These are phyloP conservation scores for Postia placenta DNA, from an alignment of 768 basidiomycete species.

Conservation along the genomic window DNA sequence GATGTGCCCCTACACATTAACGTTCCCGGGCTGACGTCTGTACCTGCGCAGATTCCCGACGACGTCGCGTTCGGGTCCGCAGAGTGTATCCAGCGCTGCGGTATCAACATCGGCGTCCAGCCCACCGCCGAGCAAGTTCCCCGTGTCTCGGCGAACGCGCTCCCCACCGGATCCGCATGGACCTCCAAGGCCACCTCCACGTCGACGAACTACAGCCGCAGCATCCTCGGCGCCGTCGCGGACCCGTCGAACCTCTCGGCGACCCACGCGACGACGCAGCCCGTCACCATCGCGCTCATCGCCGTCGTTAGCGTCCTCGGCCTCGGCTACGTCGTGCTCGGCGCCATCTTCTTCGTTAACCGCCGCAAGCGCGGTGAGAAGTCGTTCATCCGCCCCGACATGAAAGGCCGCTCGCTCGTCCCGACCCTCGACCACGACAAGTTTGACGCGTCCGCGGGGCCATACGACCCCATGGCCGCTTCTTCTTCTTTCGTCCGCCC, in stretches of 20 bases:
- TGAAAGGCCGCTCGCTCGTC: conserved; percentile 15
- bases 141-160: conserved; percentile 20
- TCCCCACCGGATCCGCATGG: conserved; percentile 11
- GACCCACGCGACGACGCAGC: conserved; percentile 5
- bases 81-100: conserved; percentile 22
- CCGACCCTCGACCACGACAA: conserved; percentile 8
- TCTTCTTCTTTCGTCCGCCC: neutral
- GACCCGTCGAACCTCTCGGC: conserved; percentile 5
- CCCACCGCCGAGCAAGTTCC: conserved; percentile 24
- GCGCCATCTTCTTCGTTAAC: conserved; percentile 12
- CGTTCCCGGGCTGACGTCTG: neutral
- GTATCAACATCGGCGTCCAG: conserved; percentile 18
- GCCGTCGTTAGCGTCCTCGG: conserved; percentile 16
- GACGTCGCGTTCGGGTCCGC: conserved; percentile 24
- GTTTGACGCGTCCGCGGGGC: neutral
- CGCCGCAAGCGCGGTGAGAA: conserved; percentile 2
- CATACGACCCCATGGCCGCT: neutral
- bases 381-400: conserved; percentile 15
- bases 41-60: conserved; percentile 21
- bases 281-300: conserved; percentile 14
- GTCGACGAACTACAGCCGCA: conserved; percentile 11
- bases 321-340: conserved; percentile 17
- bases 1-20: neutral
- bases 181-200: conserved; percentile 3
- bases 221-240: conserved; percentile 12